Evolutionary conservation across 225 moss, liverwort and hornwort species (phyloP).

Genomic region (Straminergon stramineum): DNA sequence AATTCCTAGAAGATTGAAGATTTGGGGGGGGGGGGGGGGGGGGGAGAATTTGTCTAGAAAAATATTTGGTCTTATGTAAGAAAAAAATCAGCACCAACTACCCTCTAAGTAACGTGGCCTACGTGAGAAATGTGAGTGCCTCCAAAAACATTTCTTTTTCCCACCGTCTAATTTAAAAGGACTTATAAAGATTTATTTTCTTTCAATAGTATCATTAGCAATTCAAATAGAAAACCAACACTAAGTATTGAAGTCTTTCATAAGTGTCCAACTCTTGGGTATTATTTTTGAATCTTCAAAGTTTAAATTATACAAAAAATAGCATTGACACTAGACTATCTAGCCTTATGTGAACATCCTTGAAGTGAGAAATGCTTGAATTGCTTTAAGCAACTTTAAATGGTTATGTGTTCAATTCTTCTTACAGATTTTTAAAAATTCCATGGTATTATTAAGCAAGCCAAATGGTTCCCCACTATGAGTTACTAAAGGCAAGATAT

Average conservation of each 20-base stretch:
- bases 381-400: background rate
- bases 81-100: background rate
- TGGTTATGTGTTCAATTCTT: background rate
- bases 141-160: background rate
- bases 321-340: no score
- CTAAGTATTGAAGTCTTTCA: background rate
- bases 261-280: background rate
- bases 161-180: background rate
- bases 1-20: no score
- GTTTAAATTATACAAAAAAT: background rate
- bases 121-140: background rate
- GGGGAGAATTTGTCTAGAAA: no score
- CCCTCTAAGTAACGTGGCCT: accelerated
- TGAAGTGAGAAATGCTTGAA: background rate
- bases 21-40: no score
- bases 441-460: background rate
- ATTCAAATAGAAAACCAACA: background rate
- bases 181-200: background rate
- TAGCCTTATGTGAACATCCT: no score
- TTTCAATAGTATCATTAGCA: background rate
- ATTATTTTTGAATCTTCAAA: background rate
- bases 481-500: background rate
- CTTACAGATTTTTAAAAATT: background rate
- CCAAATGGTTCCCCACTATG: background rate
- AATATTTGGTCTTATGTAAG: accelerated